These are phyloP conservation scores for Viola odorata DNA, from an alignment of 345 rosid genomes.

Conservation along the genomic window DNA sequence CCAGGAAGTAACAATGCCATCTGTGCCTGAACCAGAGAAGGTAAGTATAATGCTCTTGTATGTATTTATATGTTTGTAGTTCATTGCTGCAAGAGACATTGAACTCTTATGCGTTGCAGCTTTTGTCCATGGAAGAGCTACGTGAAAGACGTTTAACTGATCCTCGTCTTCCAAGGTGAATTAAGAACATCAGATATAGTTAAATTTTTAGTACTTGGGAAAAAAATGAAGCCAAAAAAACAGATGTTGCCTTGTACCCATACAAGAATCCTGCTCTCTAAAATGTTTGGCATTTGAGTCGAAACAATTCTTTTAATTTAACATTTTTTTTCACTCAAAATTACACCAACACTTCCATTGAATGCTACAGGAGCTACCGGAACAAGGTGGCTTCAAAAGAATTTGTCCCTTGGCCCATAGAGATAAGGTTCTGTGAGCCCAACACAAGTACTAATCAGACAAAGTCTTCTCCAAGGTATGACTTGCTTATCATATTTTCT, in stretches of 20 bases:
- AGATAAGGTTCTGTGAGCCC: constrained; percentile 87
- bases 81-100: constrained; percentile 12
- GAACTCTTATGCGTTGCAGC: constrained; percentile 48
- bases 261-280: not conserved
- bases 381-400: constrained; percentile 65
- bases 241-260: not conserved
- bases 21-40: constrained; percentile 70
- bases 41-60: constrained; percentile 33
- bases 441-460: constrained; percentile 63
- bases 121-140: constrained; percentile 72
- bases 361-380: constrained; percentile 72
- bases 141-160: constrained; percentile 78
- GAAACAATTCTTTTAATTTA: not conserved
- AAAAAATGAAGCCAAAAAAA: not conserved
- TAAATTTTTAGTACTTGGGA: not conserved
- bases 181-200: not conserved
- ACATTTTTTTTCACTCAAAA: not conserved
- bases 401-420: constrained; percentile 92
- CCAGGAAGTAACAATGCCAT: constrained; percentile 61
- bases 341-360: constrained; percentile 9
- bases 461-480: constrained; percentile 78
- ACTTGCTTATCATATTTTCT: not conserved
- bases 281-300: not conserved
- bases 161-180: constrained; percentile 73
- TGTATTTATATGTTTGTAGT: constrained; percentile 9